Evolutionary conservation across 1,284 basidiomycete genomes (phyloP).

Genomic region (Moniliophthora roreri): DNA sequence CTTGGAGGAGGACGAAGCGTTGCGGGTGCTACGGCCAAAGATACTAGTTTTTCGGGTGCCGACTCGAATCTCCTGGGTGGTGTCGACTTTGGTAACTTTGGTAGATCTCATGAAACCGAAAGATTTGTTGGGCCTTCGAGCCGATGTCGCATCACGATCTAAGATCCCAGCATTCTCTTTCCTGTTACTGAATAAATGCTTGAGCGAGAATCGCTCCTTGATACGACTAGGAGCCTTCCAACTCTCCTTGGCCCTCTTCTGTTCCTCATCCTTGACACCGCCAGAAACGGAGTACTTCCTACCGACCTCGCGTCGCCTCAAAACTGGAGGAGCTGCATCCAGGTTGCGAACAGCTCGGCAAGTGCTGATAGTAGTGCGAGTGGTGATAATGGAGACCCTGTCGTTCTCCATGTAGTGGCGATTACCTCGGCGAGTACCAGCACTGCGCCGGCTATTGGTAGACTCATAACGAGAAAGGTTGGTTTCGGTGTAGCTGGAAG

Average conservation of each 20-base stretch:
- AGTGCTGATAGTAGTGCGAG: not conserved
- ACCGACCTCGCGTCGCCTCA: not conserved
- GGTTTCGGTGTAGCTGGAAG: not conserved
- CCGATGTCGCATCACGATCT: not conserved
- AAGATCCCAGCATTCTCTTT: constrained; percentile 4
- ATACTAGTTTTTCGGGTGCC: no score
- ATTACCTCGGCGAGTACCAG: not conserved
- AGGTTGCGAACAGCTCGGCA: not conserved
- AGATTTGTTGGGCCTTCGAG: no score
- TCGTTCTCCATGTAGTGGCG: not conserved
- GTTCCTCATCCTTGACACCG: not conserved
- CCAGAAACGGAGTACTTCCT: not conserved
- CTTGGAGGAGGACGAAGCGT: no score
- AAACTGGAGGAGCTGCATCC: not conserved
- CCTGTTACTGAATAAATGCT: constrained; percentile 3
- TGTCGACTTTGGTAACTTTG: no score
- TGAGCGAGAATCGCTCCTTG: constrained; percentile 2
- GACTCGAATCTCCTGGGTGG: no score
- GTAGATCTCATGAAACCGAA: no score
- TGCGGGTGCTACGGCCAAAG: no score
- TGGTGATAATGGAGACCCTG: not conserved
- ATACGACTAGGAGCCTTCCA: not conserved
- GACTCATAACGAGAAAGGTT: no score
- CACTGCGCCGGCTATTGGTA: not conserved
- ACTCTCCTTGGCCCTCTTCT: not conserved